Base-by-base conservation (phyloP, 1,284 basidiomycete genomes). In the Coniferiporia weirii region DNA sequence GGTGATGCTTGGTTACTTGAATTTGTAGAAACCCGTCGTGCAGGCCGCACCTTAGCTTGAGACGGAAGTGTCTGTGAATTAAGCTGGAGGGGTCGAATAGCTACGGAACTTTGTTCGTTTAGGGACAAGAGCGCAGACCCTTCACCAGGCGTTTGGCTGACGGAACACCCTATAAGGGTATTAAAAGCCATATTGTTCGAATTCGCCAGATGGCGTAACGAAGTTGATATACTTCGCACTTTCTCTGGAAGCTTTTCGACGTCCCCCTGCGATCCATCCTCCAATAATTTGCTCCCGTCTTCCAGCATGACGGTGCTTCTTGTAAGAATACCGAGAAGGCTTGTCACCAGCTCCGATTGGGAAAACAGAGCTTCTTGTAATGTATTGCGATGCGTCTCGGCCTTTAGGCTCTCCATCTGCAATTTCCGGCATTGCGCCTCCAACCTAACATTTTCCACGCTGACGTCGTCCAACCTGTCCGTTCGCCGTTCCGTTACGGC, bases 401-500 rank as follows among this genome's bases (percentile, higher is more conserved):
- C 81, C 68, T 87, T 87, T 36, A 82, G 73, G 46, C 76, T 79
- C 61, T 92, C 90, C 74, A 95, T 84, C 66, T 91, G 87, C 0
- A 84, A 79, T 68, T 82, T 84, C 63, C 82, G 79, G 66, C 78
- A 79, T 54, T 79, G 78, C 1, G 89, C 86, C 59, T 91, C 84
- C 10, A 89, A 78, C 66, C 85, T 87, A 66, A 96, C 75, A 61
- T 83, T 87, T 59, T 89, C 87, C 15, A 85, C 71, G 62, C 81
- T 82, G 27, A 82, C 70, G n/a, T 88, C 85, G 65, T 95, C 92
- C 49, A 94, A 75, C 65, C 85, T 85, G 63, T 92, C 89, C 19
- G 89, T 90, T 57, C 81, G 83, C 52, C 91, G 79, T 68, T 93
- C 88, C 52, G 87, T 85, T 34, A 89, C 84, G 10, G 89, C 90